Conservation (phyloP, 2,329 filamentous ascomycete species). For the Fusarium napiforme region DNA sequence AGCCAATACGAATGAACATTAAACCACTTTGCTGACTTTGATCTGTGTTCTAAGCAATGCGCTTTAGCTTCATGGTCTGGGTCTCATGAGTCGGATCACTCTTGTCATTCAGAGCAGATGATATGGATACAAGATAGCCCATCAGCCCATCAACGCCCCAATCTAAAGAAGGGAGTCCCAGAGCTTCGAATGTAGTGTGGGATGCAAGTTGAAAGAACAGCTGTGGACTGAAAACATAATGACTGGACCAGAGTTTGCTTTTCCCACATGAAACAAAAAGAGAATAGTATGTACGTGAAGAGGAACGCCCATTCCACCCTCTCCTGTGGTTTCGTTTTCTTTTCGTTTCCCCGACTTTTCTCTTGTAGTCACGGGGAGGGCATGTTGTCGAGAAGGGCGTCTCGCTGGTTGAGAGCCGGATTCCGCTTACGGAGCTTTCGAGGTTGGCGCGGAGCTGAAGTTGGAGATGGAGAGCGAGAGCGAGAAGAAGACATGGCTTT, state of each 20-base stretch:
- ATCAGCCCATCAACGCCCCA: slow-evolving; percentile 15
- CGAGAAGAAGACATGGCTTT: slow-evolving; percentile 30
- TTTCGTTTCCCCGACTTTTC: background rate
- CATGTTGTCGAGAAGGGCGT: slow-evolving; percentile 35
- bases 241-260: slow-evolving; percentile 21
- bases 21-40: background rate
- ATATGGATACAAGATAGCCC: slow-evolving; percentile 10
- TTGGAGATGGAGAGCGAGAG: slow-evolving; percentile 27
- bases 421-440: slow-evolving; percentile 46
- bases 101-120: slow-evolving; percentile 12
- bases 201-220: background rate
- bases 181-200: background rate
- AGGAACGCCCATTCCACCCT: background rate
- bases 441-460: slow-evolving; percentile 25
- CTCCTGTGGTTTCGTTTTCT: background rate
- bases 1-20: background rate
- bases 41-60: background rate
- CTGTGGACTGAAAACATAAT: slow-evolving; percentile 2
- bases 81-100: background rate
- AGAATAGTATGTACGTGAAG: slow-evolving; percentile 30
- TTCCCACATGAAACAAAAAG: slow-evolving; percentile 9
- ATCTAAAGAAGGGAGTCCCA: background rate
- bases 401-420: slow-evolving; percentile 29
- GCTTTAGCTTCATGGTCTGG: background rate
- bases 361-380: slow-evolving; percentile 6